Percentiles rank a stretch among this genome's conserved stretches.
Conservation (phyloP, 2,329 filamentous ascomycete genomes). For the Hymenotorrendiella dingleyae region DNA sequence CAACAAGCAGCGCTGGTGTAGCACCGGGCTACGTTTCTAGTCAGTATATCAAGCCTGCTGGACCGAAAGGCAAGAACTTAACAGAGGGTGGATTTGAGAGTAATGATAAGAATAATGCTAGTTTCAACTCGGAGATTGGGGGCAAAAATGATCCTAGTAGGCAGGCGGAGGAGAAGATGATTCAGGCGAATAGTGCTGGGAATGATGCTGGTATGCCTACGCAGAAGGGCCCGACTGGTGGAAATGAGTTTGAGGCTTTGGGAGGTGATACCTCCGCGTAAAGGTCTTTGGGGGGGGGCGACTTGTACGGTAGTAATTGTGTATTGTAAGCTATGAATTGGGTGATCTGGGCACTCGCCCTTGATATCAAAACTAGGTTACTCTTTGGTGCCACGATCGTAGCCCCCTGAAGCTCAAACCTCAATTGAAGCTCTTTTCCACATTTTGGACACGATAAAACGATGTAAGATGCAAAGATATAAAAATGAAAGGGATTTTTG, state of each 20-base stretch:
- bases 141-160: constrained; percentile 42
- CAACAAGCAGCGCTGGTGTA: constrained; percentile 12
- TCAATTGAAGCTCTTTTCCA: too few species aligned
- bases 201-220: constrained; percentile 17
- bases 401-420: too few species aligned
- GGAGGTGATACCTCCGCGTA: constrained; percentile 18
- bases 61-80: constrained; percentile 27
- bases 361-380: too few species aligned
- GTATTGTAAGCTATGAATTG: too few species aligned
- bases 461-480: too few species aligned
- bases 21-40: constrained; percentile 27
- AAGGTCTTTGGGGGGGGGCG: background rate
- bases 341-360: too few species aligned
- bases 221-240: constrained; percentile 16
- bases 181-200: constrained; percentile 22
- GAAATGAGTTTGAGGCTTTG: constrained; percentile 19
- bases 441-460: too few species aligned
- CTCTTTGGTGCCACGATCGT: too few species aligned
- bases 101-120: constrained; percentile 26
- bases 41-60: constrained; percentile 15
- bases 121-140: constrained; percentile 37
- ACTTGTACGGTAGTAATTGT: background rate
- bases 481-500: too few species aligned
- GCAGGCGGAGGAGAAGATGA: constrained; percentile 39
- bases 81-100: constrained; percentile 26